These are phyloP conservation scores for Backusella macrospora DNA, from an alignment of 192 early-diverging fungal species.

Conservation along the genomic window DNA sequence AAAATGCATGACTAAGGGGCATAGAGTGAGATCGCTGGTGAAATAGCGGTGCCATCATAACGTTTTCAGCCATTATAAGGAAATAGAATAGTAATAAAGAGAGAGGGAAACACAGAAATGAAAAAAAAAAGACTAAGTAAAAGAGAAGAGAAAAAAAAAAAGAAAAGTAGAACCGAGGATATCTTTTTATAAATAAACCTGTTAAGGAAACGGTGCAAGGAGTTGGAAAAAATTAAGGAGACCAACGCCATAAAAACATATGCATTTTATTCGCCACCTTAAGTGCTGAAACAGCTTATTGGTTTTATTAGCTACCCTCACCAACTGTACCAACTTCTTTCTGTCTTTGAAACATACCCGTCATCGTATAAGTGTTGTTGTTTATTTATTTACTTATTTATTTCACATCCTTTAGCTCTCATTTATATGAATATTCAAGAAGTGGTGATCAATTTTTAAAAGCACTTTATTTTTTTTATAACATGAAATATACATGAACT, in stretches of 20 bases:
- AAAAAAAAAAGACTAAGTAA: neutral
- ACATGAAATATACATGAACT: neutral
- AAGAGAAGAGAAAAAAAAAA: neutral
- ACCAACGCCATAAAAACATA: neutral
- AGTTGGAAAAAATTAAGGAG: slow-evolving; percentile 10
- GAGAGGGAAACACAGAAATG: neutral
- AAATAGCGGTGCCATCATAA: slow-evolving; percentile 16
- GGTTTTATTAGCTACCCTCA: neutral
- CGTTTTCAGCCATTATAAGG: slow-evolving; percentile 12
- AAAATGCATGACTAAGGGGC: slow-evolving; percentile 17
- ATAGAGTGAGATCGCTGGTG: slow-evolving; percentile 21
- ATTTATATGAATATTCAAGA: neutral
- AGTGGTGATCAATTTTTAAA: neutral
- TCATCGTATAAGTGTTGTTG: neutral
- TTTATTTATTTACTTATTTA: neutral
- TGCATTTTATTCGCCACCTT: slow-evolving; percentile 9
- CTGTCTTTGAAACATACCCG: neutral
- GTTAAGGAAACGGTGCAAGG: slow-evolving; percentile 21
- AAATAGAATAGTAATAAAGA: neutral
- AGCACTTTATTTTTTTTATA: neutral
- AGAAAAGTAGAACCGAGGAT: neutral
- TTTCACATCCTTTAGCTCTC: slow-evolving; percentile 1
- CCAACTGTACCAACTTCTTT: neutral
- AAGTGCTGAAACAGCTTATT: slow-evolving; percentile 9
- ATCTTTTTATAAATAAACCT: slow-evolving; percentile 19